Percentiles rank a stretch among this genome's conserved stretches.
Conservation (phyloP, 2,329 filamentous ascomycete genomes). For the Basipetospora chlamydospora region DNA sequence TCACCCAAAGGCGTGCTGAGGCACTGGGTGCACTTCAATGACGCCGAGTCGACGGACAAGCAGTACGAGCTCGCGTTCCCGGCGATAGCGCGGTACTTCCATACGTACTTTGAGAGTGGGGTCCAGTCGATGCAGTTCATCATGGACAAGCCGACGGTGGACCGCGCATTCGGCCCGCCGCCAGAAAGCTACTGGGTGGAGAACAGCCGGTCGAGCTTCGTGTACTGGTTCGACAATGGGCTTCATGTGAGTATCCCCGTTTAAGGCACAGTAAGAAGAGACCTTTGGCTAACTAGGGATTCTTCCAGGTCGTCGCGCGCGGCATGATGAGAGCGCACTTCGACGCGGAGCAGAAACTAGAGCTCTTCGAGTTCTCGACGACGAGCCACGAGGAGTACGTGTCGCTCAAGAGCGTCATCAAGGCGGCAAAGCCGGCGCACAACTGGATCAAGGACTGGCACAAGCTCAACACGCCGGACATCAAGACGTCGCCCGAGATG, state of each 20-base stretch:
- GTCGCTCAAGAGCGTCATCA: constrained; percentile 49
- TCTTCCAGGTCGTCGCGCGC: constrained; percentile 54
- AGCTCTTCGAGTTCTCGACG: constrained; percentile 71
- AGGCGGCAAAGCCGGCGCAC: constrained; percentile 46
- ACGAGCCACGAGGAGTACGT: constrained; percentile 71
- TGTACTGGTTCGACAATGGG: constrained; percentile 78
- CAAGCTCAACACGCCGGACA: constrained; percentile 40
- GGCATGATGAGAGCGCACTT: constrained; percentile 70
- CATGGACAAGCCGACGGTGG: constrained; percentile 50
- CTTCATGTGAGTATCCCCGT: constrained; percentile 49
- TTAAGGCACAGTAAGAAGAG: too few relatives aligned
- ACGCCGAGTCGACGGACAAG: constrained; percentile 50
- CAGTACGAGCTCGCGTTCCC: constrained; percentile 76
- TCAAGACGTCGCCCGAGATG: constrained; percentile 49
- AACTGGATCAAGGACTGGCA: constrained; percentile 54
- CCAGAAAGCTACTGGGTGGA: constrained; percentile 60
- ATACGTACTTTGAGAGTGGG: constrained; percentile 76
- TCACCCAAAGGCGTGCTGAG: constrained; percentile 62
- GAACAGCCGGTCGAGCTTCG: constrained; percentile 61
- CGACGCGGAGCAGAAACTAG: constrained; percentile 64
- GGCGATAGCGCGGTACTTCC: constrained; percentile 76
- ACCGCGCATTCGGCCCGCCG: constrained; percentile 34
- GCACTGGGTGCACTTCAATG: constrained; percentile 46
- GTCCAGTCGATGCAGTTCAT: constrained; percentile 76
- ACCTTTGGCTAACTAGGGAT: too few relatives aligned